A percentile compares a stretch with the other conserved stretches of the same genome.
Evolutionary conservation across 495 filamentous ascomycete genomes (phyloP).

Genomic region (Podospora comata): DNA sequence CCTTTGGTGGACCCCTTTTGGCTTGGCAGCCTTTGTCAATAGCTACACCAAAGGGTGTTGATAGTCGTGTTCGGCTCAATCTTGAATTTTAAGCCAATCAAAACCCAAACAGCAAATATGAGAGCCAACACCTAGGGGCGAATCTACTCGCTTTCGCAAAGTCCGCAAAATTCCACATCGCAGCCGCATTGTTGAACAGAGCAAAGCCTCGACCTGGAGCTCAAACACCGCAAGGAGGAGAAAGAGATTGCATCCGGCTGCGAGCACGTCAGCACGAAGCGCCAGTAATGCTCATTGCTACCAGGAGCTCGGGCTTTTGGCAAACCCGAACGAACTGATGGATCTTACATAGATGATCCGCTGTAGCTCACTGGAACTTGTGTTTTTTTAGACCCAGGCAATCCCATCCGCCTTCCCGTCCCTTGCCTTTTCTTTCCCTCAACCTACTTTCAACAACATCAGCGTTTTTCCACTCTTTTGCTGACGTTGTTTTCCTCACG

Average conservation of each 20-base stretch:
- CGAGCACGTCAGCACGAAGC: neutral
- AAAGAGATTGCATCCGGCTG: neutral
- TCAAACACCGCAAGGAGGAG: neutral
- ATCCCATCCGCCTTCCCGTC: neutral
- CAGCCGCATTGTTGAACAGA: neutral
- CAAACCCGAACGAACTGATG: neutral
- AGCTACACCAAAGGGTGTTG: neutral
- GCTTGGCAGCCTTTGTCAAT: slow-evolving; percentile 1
- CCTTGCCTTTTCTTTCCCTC: neutral
- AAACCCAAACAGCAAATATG: neutral
- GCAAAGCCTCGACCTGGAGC: neutral
- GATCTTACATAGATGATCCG: neutral
- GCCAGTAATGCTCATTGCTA: too few species aligned
- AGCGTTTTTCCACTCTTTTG: neutral
- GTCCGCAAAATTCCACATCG: neutral
- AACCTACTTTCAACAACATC: neutral
- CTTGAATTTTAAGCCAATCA: neutral
- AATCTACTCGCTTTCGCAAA: slow-evolving; percentile 9
- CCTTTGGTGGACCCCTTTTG: neutral
- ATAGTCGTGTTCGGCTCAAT: slow-evolving; percentile 1
- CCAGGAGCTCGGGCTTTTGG: neutral
- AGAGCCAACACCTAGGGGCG: neutral
- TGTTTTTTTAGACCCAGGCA: neutral
- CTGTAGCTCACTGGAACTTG: neutral
- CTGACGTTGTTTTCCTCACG: neutral